Conservation (phyloP, 768 basidiomycete species). For the Leccinellum luteum region DNA sequence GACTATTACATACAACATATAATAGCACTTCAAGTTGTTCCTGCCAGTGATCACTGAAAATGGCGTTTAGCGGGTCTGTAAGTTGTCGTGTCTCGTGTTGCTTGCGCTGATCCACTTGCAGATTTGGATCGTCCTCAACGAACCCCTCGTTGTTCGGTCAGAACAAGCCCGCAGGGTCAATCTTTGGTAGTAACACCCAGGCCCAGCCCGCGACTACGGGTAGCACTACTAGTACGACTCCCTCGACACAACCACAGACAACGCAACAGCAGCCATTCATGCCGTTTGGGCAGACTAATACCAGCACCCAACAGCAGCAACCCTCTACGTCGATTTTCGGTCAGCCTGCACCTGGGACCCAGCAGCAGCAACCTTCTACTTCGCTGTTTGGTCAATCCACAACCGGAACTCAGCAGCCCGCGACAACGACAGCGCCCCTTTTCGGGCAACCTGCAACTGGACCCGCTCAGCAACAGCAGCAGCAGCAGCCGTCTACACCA, state of each 20-base stretch:
- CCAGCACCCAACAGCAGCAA: background rate
- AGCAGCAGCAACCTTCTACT: conserved; percentile 30
- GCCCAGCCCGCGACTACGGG: conserved; percentile 23
- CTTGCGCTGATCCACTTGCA: conserved; percentile 11
- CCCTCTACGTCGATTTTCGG: conserved; percentile 23
- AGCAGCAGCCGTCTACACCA: conserved; percentile 27
- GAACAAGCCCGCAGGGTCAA: conserved; percentile 31
- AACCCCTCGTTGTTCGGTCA: conserved; percentile 35
- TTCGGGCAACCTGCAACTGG: conserved; percentile 31
- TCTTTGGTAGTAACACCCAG: conserved; percentile 37
- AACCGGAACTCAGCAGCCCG: conserved; percentile 30
- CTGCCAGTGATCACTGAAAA: conserved; percentile 3
- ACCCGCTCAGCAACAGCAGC: conserved; percentile 9
- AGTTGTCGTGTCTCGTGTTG: background rate
- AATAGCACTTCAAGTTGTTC: background rate
- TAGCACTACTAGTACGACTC: conserved; percentile 4
- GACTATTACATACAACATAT: background rate
- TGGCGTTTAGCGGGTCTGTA: conserved; percentile 24
- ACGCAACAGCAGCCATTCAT: conserved; percentile 3
- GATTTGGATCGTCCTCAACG: conserved; percentile 42
- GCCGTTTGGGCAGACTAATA: background rate
- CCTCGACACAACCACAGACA: conserved; percentile 18
- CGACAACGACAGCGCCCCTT: conserved; percentile 20
- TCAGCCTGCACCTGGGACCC: conserved; percentile 15
- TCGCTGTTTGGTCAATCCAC: conserved; percentile 25